These are phyloP conservation scores for Panicum miliaceum DNA, from an alignment of 176 grass and related monocot genomes.

Conservation along the genomic window DNA sequence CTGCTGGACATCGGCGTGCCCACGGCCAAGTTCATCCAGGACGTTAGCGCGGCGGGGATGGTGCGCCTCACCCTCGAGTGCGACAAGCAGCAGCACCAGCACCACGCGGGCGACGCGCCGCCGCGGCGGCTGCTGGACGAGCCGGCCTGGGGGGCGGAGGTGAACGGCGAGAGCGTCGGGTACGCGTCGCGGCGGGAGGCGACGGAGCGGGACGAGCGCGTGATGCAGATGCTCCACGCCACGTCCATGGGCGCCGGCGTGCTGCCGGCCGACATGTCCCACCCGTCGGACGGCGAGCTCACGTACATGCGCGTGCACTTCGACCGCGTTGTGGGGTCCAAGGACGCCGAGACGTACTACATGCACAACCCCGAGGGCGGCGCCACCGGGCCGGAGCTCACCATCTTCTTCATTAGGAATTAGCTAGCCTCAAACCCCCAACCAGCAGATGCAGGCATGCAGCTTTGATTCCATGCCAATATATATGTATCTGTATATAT, in stretches of 20 bases:
- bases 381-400: constrained; percentile 67
- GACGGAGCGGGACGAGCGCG: constrained; percentile 62
- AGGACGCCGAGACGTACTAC: constrained; percentile 91
- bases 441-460: neutral
- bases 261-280: constrained; percentile 65
- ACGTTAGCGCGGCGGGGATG: constrained; percentile 70
- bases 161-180: constrained; percentile 83
- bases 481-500: constrained; percentile 11
- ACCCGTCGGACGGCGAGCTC: constrained; percentile 70
- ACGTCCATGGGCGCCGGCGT: constrained; percentile 93
- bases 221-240: constrained; percentile 80
- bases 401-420: constrained; percentile 87
- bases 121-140: constrained; percentile 60
- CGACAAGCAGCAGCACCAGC: constrained; percentile 59
- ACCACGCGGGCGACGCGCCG: neutral
- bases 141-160: constrained; percentile 66
- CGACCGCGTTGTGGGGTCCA: constrained; percentile 79
- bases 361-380: constrained; percentile 82
- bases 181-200: constrained; percentile 65
- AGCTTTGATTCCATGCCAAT: neutral
- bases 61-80: constrained; percentile 88
- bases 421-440: constrained; percentile 27
- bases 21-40: constrained; percentile 86
- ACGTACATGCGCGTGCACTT: constrained; percentile 88
- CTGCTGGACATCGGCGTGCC: constrained; percentile 66